Base-by-base conservation (phyloP, 768 basidiomycete genomes). In the Boletus insuetus region DNA sequence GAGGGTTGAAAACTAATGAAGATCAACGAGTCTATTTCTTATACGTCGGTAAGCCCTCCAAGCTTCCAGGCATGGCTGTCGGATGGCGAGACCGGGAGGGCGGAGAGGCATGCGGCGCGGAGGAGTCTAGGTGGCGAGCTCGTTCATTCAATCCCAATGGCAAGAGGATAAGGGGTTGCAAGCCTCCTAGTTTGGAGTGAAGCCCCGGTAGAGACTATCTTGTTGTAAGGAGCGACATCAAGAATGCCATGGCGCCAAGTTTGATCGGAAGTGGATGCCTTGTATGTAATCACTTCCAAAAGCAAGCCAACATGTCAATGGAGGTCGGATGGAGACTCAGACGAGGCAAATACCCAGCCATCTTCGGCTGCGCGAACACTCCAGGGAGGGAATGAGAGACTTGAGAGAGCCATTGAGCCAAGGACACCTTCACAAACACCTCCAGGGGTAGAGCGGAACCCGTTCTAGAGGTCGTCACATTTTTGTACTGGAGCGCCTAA, bases 21-120 rank as follows among this genome's bases (percentile, higher is more conserved):
- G 0, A 24, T 8, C 26, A 29, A 29, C 8, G 1, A 2, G 26
- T 29, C 29, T 1, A 29, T 29, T 29, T 29, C 29, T 45, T 40
- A 51, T 50, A 52, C 10, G 19, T 22, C 16, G 3, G 13, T 8
- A 14, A 16, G 19, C n/a, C 3, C 39, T 60, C 58, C 58, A 59
- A 12, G 14, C 20, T 34, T 40, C 32, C 42, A 22, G 16, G 46
- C 47, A 60, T 46, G 39, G 43, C 14, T 16, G 31, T 31, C 46
- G 47, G 46, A 31, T 16, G 3, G 58, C 16, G 2, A 45, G 32
- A 6, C 1, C 2, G 38, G 32, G 58, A 42, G 47, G 34, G 16
- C 17, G 43, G 58, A 40, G 32, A 26, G 19, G 6, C 12, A 8
- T 20, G 14, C 3, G 20, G 10, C 22, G n/a, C 26, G 19, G 29